Base-by-base conservation (phyloP, 2,329 filamentous ascomycete species). In the Didymella sp. region DNA sequence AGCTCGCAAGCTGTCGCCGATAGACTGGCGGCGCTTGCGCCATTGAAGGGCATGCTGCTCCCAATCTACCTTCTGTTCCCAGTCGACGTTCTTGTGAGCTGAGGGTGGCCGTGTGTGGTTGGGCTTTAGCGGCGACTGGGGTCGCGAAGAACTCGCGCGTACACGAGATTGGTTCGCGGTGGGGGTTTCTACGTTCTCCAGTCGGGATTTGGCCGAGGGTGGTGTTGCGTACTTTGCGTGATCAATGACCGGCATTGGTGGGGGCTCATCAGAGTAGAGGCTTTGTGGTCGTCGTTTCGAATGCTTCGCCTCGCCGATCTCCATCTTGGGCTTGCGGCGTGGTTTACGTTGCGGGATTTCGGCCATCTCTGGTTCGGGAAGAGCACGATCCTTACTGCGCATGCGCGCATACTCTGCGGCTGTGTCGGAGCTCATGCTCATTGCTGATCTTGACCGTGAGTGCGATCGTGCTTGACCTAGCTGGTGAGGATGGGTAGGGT, bases 401-500 rank as follows among this genome's bases (percentile, higher is more conserved):
- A 70, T 62, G 40, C 73, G 70, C 38, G 75, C 75, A 51, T 74
- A 68, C 31, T 73, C 70, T 9, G 70, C 67, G 8, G 75, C 76
- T 19, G 70, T 72, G 46, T 69, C 53, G 4, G 68, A 68, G 31
- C 75, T 72, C 75, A 77, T 77, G 37, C 61, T 70, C 12, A 69
- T 67, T 61, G 68, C 70, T 2, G 72, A 71, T 43, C 69, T 73
- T 12, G 68, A 54, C 22, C 70, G 68, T 7, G 67, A 54, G 30
- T 69, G 68, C 8, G 70, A 63, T 49, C 73, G 47, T 42, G 59
- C 58, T 22, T 59, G 62, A 24, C 73, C 71, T 15, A 76, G 60
- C 51, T 76, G 75, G 50, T 77, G 69, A 13, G 76, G 72, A 57
- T 77, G 71, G 9, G 69, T 71, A 15, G 73, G 69, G 8, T 66